Evolutionary conservation across 2,329 filamentous ascomycete genomes (phyloP).

Genomic region (Geosmithia morbida): DNA sequence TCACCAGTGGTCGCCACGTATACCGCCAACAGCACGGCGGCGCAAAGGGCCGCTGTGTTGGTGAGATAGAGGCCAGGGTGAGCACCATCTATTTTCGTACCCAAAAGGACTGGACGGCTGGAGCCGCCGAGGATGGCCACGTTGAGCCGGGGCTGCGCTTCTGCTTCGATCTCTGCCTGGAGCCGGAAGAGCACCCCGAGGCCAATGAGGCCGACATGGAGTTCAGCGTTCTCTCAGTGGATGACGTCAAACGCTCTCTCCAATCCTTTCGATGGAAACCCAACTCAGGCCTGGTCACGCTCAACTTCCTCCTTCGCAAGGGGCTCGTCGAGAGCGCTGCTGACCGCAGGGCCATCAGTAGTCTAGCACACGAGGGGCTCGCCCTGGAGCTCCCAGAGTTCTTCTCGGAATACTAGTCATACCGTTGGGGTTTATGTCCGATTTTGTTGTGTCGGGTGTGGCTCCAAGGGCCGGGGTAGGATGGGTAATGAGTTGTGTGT

Average conservation of each 20-base stretch:
- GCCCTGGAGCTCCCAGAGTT: constrained; percentile 9
- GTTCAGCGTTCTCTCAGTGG: constrained; percentile 13
- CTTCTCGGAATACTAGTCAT: neutral
- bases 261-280: constrained; percentile 20
- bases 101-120: constrained; percentile 14
- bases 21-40: constrained; percentile 5
- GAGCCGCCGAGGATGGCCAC: constrained; percentile 13
- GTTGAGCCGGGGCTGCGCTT: constrained; percentile 22
- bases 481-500: neutral
- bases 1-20: neutral
- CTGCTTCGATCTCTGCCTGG: constrained; percentile 18
- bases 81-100: constrained; percentile 18
- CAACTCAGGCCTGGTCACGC: constrained; percentile 23
- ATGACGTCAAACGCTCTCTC: constrained; percentile 12
- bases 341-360: neutral
- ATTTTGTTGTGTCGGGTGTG: neutral
- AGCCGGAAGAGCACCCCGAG: neutral
- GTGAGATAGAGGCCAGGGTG: neutral
- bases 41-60: neutral
- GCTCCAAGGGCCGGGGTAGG: too few species aligned
- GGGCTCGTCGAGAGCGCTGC: constrained; percentile 12
- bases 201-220: constrained; percentile 9
- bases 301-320: constrained; percentile 19
- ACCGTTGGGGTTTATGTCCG: neutral
- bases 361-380: constrained; percentile 5